A percentile compares a stretch with the other conserved stretches of the same genome.
Evolutionary conservation across 805 yeast genomes (phyloP).

Genomic region (Diddensiella transvaalensis): DNA sequence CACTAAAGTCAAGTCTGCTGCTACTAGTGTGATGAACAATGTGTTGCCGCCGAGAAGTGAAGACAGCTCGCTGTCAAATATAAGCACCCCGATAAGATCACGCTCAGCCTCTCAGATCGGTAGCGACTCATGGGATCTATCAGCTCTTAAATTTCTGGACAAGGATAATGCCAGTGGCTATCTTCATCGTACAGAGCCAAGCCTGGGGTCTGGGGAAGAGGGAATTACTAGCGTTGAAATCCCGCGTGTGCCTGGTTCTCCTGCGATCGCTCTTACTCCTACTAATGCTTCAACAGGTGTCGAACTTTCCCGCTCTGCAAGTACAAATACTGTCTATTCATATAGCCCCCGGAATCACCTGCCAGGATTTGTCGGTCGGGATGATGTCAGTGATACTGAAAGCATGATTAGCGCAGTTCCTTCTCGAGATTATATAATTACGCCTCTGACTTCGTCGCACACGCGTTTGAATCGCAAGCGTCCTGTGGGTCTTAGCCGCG

Average conservation of each 20-base stretch:
- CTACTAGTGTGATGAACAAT: constrained; percentile 23
- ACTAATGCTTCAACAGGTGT: background rate
- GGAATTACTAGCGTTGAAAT: background rate
- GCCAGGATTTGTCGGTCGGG: constrained; percentile 24
- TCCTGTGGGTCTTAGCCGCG: constrained; percentile 48
- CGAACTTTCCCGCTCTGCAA: constrained; percentile 21
- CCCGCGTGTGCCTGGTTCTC: background rate
- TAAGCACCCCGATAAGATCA: background rate
- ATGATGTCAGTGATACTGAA: constrained; percentile 27
- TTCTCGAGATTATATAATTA: constrained; percentile 14
- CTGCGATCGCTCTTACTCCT: background rate
- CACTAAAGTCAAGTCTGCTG: constrained; percentile 25
- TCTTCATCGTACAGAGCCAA: constrained; percentile 1
- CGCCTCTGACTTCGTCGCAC: constrained; percentile 10
- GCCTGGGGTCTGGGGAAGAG: constrained; percentile 2
- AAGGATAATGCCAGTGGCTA: background rate
- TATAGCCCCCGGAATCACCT: constrained; percentile 22
- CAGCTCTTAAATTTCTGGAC: constrained; percentile 5
- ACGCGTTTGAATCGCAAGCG: constrained; percentile 15
- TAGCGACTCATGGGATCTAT: background rate
- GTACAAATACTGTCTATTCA: constrained; percentile 21
- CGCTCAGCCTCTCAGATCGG: background rate
- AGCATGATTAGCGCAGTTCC: constrained; percentile 21
- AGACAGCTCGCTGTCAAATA: background rate
- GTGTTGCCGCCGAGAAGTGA: constrained; percentile 17